Evolutionary conservation across 2,329 filamentous ascomycete genomes (phyloP), one percentile per base, ranked within the genome.

Genomic region (Chaetomium sp.): DNA sequence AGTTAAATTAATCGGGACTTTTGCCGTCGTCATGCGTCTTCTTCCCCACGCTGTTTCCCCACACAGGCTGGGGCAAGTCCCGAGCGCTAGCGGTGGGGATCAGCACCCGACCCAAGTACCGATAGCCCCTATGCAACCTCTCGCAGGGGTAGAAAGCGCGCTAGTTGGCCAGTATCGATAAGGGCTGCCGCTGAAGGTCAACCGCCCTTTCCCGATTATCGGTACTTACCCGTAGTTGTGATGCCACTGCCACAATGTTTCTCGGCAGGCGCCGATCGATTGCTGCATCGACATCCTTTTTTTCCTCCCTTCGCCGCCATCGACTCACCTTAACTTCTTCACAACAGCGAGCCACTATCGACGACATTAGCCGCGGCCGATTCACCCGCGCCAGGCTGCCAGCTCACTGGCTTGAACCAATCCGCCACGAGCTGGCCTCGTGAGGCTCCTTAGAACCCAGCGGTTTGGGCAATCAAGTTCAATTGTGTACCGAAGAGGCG

Each of bases 311-410:
- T 54, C 31, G 53, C 47, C 25, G 57, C 54, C 63, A 21, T 57
- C 45, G 45, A 47, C 45, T 47, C 19, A 47, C n/a, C 45, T 57
- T 31, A 13, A 29, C 29, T 64, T 45, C n/a, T 33, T 19, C 21
- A 35, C n/a, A 58, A 47, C 56, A 64, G 33, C 60, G 25, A 21
- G 27, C 8, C 61, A 66, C 55, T 67, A 68, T 67, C 66, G 54
- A 66, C 38, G 62, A 69, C 60, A 70, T 70, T 70, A 70, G 68
- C 69, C 69, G 68, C 65, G 27, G 57, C 50, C 29, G 29, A 50
- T 58, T 42, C n/a, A 47, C 21, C 33, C n/a, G 33, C 33, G n/a
- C n/a, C n/a, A n/a, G n/a, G n/a, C n/a, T n/a, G 33, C 2, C n/a
- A 38, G 35, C 35, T 38, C 35, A 38, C 13, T 38, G 35, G 12